A percentile compares a stretch with the other conserved stretches of the same genome.
Conservation (phyloP, 2,329 filamentous ascomycete genomes). For the Colletotrichum australisinense region DNA sequence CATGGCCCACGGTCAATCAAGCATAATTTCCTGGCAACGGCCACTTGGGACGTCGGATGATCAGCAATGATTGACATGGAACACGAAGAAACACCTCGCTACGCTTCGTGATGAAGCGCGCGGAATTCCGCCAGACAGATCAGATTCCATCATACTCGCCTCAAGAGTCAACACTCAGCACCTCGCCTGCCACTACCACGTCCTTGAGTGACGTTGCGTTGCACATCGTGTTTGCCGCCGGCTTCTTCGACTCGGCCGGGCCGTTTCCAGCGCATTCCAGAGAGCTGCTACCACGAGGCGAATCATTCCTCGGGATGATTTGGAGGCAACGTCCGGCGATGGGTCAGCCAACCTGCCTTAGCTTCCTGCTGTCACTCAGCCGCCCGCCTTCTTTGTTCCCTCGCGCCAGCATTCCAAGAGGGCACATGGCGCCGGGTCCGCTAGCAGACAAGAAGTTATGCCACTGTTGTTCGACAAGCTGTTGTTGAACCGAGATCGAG, state of each 20-base stretch:
- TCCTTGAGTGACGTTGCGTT: not conserved
- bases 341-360: constrained; percentile 11
- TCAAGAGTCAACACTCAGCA: too few relatives aligned
- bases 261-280: constrained; percentile 29
- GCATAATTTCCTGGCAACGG: constrained; percentile 18
- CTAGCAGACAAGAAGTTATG: not conserved
- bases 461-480: not conserved
- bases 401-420: constrained; percentile 9
- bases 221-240: constrained; percentile 10
- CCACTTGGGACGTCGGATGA: not conserved
- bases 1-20: constrained; percentile 5
- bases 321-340: constrained; percentile 1
- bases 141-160: not conserved
- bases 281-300: constrained; percentile 21
- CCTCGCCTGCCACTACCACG: not conserved
- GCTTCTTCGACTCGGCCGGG: not conserved
- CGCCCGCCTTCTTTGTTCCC: not conserved
- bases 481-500: not conserved
- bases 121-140: constrained; percentile 14
- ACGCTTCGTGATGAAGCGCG: not conserved
- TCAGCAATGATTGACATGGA: constrained; percentile 13
- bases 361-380: constrained; percentile 11
- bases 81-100: not conserved
- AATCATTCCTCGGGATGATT: constrained; percentile 6
- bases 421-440: not conserved